A percentile compares a stretch with the other conserved stretches of the same genome.
Evolutionary conservation across 2,329 filamentous ascomycete species (phyloP).

Genomic region (Hymenoscyphus salicellus): DNA sequence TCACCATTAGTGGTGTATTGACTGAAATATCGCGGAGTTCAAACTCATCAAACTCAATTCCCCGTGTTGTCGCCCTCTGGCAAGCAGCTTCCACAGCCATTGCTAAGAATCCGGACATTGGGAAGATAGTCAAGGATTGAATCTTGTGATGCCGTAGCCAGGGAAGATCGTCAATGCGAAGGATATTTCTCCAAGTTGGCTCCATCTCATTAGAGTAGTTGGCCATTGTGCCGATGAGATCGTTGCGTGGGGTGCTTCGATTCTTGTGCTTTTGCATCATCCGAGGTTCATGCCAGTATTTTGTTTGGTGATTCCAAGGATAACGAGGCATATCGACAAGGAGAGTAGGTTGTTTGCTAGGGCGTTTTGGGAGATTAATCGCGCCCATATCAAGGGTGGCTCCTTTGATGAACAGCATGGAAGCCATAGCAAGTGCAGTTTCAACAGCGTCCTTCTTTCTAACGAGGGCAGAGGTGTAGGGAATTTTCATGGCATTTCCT

Average conservation of each 20-base stretch:
- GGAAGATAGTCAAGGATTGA: constrained; percentile 33
- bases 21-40: constrained; percentile 49
- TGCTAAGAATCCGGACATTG: constrained; percentile 36
- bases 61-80: constrained; percentile 29
- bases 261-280: constrained; percentile 37
- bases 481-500: constrained; percentile 42
- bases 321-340: constrained; percentile 46
- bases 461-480: constrained; percentile 42
- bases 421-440: constrained; percentile 46
- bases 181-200: constrained; percentile 38
- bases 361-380: constrained; percentile 45
- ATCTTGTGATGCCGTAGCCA: constrained; percentile 46
- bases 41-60: constrained; percentile 41
- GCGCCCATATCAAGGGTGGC: constrained; percentile 44
- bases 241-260: constrained; percentile 45
- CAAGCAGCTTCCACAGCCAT: constrained; percentile 38
- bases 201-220: constrained; percentile 32
- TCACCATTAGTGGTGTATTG: constrained; percentile 46
- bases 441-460: constrained; percentile 51
- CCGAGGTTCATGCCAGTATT: constrained; percentile 50
- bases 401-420: constrained; percentile 46
- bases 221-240: constrained; percentile 46
- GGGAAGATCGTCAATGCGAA: constrained; percentile 38
- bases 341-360: constrained; percentile 30
- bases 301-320: constrained; percentile 52